Percentiles rank a stretch among this genome's conserved stretches.
Evolutionary conservation across 768 basidiomycete genomes (phyloP).

Genomic region (Leccinum disarticulatum): DNA sequence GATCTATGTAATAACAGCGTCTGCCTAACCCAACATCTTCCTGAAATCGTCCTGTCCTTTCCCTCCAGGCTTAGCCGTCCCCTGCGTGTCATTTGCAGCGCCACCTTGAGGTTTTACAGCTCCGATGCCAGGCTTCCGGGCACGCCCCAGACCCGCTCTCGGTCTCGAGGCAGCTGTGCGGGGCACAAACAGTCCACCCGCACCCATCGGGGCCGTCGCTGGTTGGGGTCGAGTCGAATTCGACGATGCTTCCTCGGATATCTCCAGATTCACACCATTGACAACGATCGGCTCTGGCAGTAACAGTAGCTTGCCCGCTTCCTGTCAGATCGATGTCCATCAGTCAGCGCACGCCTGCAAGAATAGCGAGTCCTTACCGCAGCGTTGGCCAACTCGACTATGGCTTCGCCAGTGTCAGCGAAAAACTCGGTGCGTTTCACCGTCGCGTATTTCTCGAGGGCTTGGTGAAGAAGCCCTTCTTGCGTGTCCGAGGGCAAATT

Average conservation of each 20-base stretch:
- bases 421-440: slow-evolving; percentile 80
- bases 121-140: slow-evolving; percentile 40
- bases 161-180: slow-evolving; percentile 63
- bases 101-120: slow-evolving; percentile 16
- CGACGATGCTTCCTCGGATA: slow-evolving; percentile 54
- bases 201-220: slow-evolving; percentile 37
- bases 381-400: slow-evolving; percentile 63
- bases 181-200: slow-evolving; percentile 64
- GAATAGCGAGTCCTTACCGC: slow-evolving; percentile 46
- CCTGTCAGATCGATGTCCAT: slow-evolving; percentile 44
- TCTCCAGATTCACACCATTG: slow-evolving; percentile 55
- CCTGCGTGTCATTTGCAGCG: slow-evolving; percentile 8
- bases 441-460: slow-evolving; percentile 70
- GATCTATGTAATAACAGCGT: not conserved
- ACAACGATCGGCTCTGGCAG: slow-evolving; percentile 70
- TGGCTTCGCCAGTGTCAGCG: slow-evolving; percentile 54
- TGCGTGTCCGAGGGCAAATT: slow-evolving; percentile 77
- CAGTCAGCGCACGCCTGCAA: not conserved
- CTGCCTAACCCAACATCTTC: slow-evolving; percentile 57
- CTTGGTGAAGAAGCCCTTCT: slow-evolving; percentile 91
- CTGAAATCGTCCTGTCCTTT: slow-evolving; percentile 80
- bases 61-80: slow-evolving; percentile 13
- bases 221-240: slow-evolving; percentile 30
- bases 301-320: slow-evolving; percentile 78
- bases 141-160: slow-evolving; percentile 67